phyloP scores from a whole-genome alignment of 2,329 filamentous ascomycete genomes.

The Fusarium pseudograminearum region DNA sequence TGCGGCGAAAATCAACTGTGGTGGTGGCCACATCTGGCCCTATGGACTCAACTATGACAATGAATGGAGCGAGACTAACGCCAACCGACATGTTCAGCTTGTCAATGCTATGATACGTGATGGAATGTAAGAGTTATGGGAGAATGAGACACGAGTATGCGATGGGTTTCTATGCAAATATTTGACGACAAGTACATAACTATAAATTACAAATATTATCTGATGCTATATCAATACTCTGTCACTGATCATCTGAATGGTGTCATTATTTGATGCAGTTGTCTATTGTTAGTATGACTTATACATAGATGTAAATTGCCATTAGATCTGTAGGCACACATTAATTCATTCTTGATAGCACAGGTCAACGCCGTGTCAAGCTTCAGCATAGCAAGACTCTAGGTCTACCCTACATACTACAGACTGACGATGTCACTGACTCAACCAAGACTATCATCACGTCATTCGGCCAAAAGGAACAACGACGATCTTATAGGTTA shows the following conservation, averaged over 20 bases:
- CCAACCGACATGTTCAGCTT: conserved; percentile 57
- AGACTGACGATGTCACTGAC: neutral
- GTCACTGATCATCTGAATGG: neutral
- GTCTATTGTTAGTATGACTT: neutral
- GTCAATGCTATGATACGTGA: conserved; percentile 61
- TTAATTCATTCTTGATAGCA: too few relatives aligned
- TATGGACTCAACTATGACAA: conserved; percentile 59
- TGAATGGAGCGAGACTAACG: conserved; percentile 61
- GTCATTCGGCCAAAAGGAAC: neutral
- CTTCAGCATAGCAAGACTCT: neutral
- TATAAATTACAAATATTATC: neutral
- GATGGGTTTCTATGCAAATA: neutral
- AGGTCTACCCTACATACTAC: too few relatives aligned
- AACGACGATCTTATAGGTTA: neutral
- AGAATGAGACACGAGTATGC: neutral
- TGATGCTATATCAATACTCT: too few relatives aligned
- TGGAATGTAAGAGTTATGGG: conserved; percentile 42
- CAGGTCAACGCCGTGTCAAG: too few relatives aligned
- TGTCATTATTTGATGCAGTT: neutral
- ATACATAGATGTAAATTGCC: neutral
- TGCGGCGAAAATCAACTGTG: conserved; percentile 54
- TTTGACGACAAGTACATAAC: neutral
- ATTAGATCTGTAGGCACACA: neutral
- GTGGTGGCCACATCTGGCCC: conserved; percentile 57
- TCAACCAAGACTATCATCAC: neutral